Base-by-base conservation (phyloP, 2,329 filamentous ascomycete genomes). In the Fusarium concolor region DNA sequence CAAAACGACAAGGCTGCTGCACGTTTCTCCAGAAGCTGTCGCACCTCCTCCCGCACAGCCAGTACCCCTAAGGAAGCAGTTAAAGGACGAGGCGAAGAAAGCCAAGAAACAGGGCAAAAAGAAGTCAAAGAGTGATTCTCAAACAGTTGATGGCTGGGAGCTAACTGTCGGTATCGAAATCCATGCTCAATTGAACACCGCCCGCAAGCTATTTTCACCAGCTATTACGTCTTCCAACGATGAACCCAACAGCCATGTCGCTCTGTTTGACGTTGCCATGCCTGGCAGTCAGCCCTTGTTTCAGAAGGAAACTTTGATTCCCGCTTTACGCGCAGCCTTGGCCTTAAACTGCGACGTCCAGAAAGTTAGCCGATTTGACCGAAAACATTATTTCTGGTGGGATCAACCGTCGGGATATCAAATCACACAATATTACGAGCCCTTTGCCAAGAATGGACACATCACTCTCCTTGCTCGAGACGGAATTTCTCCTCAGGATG, bases 381-480 rank as follows among this genome's bases (percentile, higher is more conserved):
- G 96, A 67, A 99, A 99, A 78, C 96, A 99, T 79, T 99, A 99
- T 80, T 98, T 99, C 79, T 97, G 97, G 83, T 97, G 96, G 87
- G 96, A 99, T 78, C 96, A 99, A 79, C 96, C 96, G 1, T 87
- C 93, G 0, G 96, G 96, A 0, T 99, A 99, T 79, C 96, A 99
- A 79, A 97, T 99, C 67, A 99, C 96, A 3, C 96, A 99, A 76
- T 98, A 95, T 81, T 97, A 98, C 78, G 82, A 89, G 59, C 89
- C 89, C 0, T 88, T 91, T 70, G 89, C 89, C 2, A 88, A 84
- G 62, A 84, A 93, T 72, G 96, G 96, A 3, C 80, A 83, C 38
- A 83, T 98, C n/a, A 86, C 84, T 1, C 83, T 99, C 8, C 87
- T 86, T 38, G 80, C 87, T 6, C 85, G 93, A 59, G 95, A 97